Base-by-base conservation (phyloP, 2,329 filamentous ascomycete genomes). In the Alternaria ventricosa region DNA sequence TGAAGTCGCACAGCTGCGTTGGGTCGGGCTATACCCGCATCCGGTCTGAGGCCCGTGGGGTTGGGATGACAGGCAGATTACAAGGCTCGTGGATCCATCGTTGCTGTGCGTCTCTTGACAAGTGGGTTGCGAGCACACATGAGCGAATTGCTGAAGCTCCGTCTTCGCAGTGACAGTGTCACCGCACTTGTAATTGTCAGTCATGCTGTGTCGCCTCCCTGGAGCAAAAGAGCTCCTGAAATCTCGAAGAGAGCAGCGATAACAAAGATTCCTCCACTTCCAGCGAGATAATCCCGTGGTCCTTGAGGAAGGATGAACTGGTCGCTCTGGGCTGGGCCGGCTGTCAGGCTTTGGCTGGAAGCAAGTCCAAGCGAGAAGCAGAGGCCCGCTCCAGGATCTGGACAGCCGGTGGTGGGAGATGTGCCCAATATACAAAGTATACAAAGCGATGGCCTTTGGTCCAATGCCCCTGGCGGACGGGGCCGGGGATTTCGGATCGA, bases 41-140 rank as follows among this genome's bases (percentile, higher is more conserved):
- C 15, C 41, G 47, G 58, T 54, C 22, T 12, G 28, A 27, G 10
- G 58, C 36, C 45, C 43, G 44, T 45, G 45, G 51, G 36, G n/a
- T 30, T 63, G 36, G 46, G 45, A 56, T 60, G 57, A 70, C 67
- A 69, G 62, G 47, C 36, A 33, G 50, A 51, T 65, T 65, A 60
- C 54, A 63, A 61, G 53, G 61, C 66, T 70, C 60, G 62, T 68
- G 63, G 59, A 33, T 30, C 27, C 33, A 47, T 28, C 36, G 22
- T 47, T 45, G 45, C 53, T 55, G 36, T 62, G 54, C 20, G n/a
- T 51, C 15, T 51, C 28, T 46, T 30, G 30, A 60, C 36, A 30
- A 4, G n/a, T 44, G 47, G 12, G 41, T 27, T 27, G 43, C 18
- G 49, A 44, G n/a, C 36, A 50, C 36, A 54, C 36, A 58, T 45